Evolutionary conservation across 1,139 yeast species (phyloP).

Genomic region (Pneumocystis sp.): DNA sequence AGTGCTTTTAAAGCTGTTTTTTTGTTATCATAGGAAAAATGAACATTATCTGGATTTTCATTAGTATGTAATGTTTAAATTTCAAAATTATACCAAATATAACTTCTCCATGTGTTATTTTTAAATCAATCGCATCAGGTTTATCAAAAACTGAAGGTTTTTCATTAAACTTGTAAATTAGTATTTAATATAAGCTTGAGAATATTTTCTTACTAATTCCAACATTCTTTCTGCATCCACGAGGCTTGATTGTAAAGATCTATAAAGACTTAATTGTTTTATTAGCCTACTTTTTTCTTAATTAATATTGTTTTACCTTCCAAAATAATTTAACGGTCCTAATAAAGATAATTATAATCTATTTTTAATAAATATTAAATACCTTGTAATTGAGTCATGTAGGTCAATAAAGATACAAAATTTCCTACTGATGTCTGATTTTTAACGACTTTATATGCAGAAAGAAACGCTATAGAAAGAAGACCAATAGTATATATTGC

Average conservation of each 20-base stretch:
- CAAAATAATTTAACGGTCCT: background rate
- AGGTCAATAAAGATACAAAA: conserved; percentile 84
- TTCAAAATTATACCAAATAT: conserved; percentile 33
- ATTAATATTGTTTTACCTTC: background rate
- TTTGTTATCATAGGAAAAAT: conserved; percentile 82
- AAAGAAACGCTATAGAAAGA: conserved; percentile 99
- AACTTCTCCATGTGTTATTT: conserved; percentile 51
- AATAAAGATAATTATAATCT: conserved; percentile 27
- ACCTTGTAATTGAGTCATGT: conserved; percentile 87
- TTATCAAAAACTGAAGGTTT: conserved; percentile 50
- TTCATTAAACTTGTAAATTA: conserved; percentile 38
- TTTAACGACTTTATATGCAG: conserved; percentile 70
- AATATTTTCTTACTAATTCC: conserved; percentile 86
- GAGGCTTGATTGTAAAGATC: background rate
- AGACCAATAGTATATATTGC: conserved; percentile 71
- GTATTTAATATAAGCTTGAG: conserved; percentile 63
- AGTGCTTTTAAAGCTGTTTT: conserved; percentile 75
- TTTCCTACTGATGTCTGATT: conserved; percentile 88
- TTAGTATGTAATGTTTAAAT: background rate
- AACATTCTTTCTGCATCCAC: conserved; percentile 38
- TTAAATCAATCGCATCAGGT: conserved; percentile 46
- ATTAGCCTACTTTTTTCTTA: background rate
- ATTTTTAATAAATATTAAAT: conserved; percentile 89
- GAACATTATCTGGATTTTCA: conserved; percentile 42
- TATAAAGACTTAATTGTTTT: conserved; percentile 22